Evolutionary conservation across 169 alveolate species (phyloP).

Genomic region (Eimeria acervulina): DNA sequence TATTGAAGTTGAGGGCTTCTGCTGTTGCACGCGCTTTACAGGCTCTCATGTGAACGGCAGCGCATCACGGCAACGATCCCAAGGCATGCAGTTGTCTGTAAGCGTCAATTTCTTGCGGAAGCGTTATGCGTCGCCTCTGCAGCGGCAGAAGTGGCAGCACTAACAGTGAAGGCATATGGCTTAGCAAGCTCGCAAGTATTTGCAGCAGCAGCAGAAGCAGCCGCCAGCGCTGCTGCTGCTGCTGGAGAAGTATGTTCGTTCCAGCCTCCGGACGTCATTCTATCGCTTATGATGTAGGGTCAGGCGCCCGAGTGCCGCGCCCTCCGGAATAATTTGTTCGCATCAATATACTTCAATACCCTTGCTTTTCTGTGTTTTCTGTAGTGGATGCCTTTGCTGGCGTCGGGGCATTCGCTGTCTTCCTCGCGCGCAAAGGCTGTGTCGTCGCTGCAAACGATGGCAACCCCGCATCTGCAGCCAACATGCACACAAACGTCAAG

Average conservation of each 20-base stretch:
- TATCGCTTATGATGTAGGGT: not conserved
- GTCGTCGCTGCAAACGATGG: slow-evolving; percentile 94
- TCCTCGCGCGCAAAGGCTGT: slow-evolving; percentile 92
- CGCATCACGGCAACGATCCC: slow-evolving; percentile 87
- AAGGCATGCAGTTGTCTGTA: slow-evolving; percentile 83
- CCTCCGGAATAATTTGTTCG: too few relatives aligned
- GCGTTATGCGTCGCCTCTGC: slow-evolving; percentile 8
- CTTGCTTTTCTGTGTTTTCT: not conserved
- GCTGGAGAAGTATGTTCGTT: not conserved
- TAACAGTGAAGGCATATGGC: not conserved
- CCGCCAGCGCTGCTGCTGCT: not conserved
- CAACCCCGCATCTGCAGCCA: slow-evolving; percentile 91
- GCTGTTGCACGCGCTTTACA: slow-evolving; percentile 2
- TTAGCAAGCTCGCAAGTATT: not conserved
- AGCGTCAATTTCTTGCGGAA: slow-evolving; percentile 79
- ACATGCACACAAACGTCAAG: slow-evolving; percentile 90
- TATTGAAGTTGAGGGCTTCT: not conserved
- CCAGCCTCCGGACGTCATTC: not conserved
- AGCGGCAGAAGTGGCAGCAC: not conserved
- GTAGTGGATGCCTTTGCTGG: slow-evolving; percentile 94
- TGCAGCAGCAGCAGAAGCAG: not conserved
- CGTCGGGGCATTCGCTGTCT: slow-evolving; percentile 94
- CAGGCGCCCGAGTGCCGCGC: not conserved
- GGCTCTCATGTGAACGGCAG: slow-evolving; percentile 89
- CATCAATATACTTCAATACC: not conserved